Evolutionary conservation across 2,329 filamentous ascomycete genomes (phyloP).

Genomic region (Cryphonectria radicalis): DNA sequence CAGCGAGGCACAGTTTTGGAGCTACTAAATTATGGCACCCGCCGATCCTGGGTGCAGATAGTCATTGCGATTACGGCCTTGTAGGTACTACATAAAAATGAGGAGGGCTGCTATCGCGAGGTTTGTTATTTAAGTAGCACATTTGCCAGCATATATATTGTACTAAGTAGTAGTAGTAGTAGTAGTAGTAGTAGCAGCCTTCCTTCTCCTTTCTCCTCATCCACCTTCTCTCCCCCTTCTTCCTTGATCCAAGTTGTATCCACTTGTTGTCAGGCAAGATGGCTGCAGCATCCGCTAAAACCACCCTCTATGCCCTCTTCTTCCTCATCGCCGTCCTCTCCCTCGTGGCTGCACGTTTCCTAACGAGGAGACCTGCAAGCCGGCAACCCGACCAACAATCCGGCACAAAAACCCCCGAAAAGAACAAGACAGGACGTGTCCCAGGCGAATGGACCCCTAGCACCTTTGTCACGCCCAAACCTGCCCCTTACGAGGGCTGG

Average conservation of each 20-base stretch:
- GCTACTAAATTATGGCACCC: neutral
- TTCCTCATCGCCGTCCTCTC: slow-evolving; percentile 20
- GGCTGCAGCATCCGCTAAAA: neutral
- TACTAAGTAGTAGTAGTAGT: neutral
- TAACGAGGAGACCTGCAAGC: slow-evolving; percentile 5
- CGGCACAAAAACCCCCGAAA: neutral
- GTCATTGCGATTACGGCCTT: slow-evolving; percentile 3
- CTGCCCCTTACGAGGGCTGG: slow-evolving; percentile 69
- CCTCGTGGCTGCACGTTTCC: slow-evolving; percentile 11
- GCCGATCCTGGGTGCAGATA: neutral
- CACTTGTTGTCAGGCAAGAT: slow-evolving; percentile 12
- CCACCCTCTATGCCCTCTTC: slow-evolving; percentile 14
- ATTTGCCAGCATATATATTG: neutral
- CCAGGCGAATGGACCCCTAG: slow-evolving; percentile 59
- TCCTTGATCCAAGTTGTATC: neutral
- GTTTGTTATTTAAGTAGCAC: no score
- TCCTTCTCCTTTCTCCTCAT: neutral
- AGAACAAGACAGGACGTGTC: neutral
- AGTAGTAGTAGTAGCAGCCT: neutral
- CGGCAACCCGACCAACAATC: neutral
- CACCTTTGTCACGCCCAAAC: slow-evolving; percentile 62
- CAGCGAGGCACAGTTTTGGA: slow-evolving; percentile 3
- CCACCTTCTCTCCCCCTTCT: neutral
- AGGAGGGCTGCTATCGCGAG: neutral
- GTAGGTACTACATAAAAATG: neutral